Base-by-base conservation (phyloP, 2,329 filamentous ascomycete genomes). In the Penicillium sp. region DNA sequence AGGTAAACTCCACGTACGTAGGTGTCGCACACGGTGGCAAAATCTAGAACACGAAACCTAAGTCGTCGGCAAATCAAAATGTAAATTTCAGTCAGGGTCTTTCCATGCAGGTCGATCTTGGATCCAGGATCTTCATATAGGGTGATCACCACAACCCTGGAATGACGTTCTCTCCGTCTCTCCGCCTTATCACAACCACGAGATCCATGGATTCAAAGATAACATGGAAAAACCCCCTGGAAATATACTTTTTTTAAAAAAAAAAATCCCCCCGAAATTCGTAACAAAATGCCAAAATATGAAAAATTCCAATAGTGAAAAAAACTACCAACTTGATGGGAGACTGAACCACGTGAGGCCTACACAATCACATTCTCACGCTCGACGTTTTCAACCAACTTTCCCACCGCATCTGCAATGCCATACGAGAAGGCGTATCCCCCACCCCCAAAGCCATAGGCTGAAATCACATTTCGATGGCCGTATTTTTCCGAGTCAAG, bases 401-500 rank as follows among this genome's bases (percentile, higher is more conserved):
- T 70, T n/a, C 67, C 57, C 39, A 75, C 39, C 5, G 70, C 68
- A 61, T 74, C 69, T 0, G 70, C 73, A 35, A 74, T 63, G 0
- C 73, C 73, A 50, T 75, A 74, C 2, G 71, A 73, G 52, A 74
- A 75, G 1, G 72, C 68, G 62, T 75, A 76, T 1, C 73, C 73
- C 11, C 71, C 72, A 14, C 73, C 73, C 3, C 72, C 73, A 54
- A 75, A 75, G 1, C 73, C 73, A 55, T 76, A 76, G 0, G 73
- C 73, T 0, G 73, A 75, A 5, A 76, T 35, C 3, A 75, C 43
- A 2, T 65, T 64, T 4, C 68, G 66, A 7, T 54, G 43, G 0
- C 63, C 70, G 26, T 65, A 59, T 37, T 61, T 54, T 52, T 73
- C 63, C 0, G 68, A 70, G 26, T 74, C 71, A 14, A 76, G 54